Evolutionary conservation across 2,329 filamentous ascomycete species (phyloP).

Genomic region (Fusarium globosum): DNA sequence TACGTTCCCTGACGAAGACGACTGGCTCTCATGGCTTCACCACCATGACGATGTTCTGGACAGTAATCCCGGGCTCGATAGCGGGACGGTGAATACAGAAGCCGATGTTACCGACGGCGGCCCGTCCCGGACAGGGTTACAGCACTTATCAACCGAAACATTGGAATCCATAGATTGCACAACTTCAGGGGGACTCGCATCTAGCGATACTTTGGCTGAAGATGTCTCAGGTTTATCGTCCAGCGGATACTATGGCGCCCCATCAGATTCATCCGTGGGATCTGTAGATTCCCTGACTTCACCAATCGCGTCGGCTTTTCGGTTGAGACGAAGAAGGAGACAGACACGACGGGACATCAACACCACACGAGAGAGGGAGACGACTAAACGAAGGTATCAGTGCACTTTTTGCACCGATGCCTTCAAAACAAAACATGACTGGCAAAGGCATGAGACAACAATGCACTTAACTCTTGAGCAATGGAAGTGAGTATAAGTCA

Average conservation of each 20-base stretch:
- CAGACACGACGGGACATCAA: not conserved
- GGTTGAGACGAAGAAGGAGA: not conserved
- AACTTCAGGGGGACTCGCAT: rapidly evolving
- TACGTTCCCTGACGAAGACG: rapidly evolving
- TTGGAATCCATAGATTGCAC: not conserved
- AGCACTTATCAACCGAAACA: not conserved
- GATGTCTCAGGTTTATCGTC: not conserved
- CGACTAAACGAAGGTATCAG: not conserved
- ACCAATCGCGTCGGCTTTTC: not conserved
- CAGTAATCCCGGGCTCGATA: rapidly evolving
- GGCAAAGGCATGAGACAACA: not conserved
- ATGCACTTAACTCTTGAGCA: not conserved
- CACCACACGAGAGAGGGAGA: not conserved
- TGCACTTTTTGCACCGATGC: not conserved
- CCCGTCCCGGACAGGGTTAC: not conserved
- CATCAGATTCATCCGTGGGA: not conserved
- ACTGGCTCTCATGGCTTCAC: not conserved
- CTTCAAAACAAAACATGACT: not conserved
- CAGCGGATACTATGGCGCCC: not conserved
- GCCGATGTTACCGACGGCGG: not conserved
- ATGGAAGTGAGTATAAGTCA: not conserved
- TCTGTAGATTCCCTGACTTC: not conserved
- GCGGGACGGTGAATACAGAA: not conserved
- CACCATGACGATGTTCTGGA: not conserved
- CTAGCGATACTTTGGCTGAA: not conserved